These are phyloP conservation scores for Rubia peregrina DNA, from an alignment of 305 asterid species.

Conservation along the genomic window DNA sequence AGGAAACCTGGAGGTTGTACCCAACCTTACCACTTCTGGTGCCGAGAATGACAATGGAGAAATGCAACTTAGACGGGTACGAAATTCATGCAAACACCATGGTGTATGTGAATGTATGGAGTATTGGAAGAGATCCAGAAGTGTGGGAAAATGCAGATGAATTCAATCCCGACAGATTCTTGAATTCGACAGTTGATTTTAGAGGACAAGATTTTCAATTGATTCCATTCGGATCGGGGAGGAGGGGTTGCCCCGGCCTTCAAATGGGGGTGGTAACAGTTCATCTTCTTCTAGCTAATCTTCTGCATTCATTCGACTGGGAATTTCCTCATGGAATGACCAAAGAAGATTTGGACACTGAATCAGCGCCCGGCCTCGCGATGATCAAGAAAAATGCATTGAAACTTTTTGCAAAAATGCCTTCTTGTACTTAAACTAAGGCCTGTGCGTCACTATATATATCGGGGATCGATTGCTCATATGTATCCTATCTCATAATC, in stretches of 20 bases:
- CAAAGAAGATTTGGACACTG: neutral
- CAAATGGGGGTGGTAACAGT: neutral
- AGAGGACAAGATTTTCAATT: neutral
- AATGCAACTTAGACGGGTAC: neutral
- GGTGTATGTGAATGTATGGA: neutral
- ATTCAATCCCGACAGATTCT: neutral
- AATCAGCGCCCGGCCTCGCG: neutral
- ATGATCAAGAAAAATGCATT: neutral
- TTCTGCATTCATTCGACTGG: neutral
- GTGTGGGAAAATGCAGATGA: neutral
- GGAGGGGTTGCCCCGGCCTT: neutral
- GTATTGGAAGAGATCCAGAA: neutral
- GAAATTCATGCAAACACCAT: neutral
- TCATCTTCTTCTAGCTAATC: neutral
- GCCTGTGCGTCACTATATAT: too few relatives aligned
- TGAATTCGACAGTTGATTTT: neutral
- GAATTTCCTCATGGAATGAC: neutral
- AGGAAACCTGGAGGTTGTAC: neutral
- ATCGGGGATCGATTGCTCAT: too few relatives aligned
- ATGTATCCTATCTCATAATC: too few relatives aligned
- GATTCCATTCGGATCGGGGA: neutral
- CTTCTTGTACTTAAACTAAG: neutral
- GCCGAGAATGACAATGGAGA: neutral
- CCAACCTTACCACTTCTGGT: neutral
- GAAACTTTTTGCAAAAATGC: neutral